Evolutionary conservation across 1,139 yeast species (phyloP), one percentile per base, ranked within the genome.

Genomic region (Blastobotrys illinoisensis): DNA sequence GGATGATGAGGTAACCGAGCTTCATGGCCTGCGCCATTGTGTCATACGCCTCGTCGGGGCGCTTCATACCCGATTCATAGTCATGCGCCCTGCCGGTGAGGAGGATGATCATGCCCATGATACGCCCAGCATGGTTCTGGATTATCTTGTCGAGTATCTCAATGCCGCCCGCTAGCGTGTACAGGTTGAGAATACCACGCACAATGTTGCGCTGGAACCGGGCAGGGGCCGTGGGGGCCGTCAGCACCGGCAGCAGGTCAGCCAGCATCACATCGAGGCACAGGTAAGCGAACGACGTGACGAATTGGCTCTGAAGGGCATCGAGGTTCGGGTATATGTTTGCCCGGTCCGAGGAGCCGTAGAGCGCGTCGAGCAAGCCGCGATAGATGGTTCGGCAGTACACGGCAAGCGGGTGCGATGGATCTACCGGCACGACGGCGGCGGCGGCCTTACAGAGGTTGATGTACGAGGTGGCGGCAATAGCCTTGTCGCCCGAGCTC

Each of bases 331-430:
- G 54, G 50, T 60, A 56, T 3, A 56, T 44, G 6, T 54, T 50
- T 1, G 50, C 48, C 13, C 67, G 65, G 36, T 58, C 61, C 44
- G 60, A 68, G 54, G 57, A 56, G 53, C 54, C 66, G 52, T 50
- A 69, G 56, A 60, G 66, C 59, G 51, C 65, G 54, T 49, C 64
- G 54, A 43, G 69, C 60, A 60, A 28, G 7, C 55, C 55, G 1
- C 56, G 54, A 52, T 78, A 81, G 46, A 78, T 63, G 57, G 74
- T 69, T n/a, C 56, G 55, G 9, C 82, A 69, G 62, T 80, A 83
- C 48, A 63, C 65, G 13, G 76, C 77, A 6, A 81, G 63, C 0
- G 81, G 75, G 62, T 79, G 79, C 9, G 67, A 56, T 3, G 80
- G 76, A 6, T 80, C 82, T 54, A 76, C 65, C 49, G 72, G 73